Conservation (phyloP, 2,329 filamentous ascomycete genomes). For the Pseudocercospora fijiensis region DNA sequence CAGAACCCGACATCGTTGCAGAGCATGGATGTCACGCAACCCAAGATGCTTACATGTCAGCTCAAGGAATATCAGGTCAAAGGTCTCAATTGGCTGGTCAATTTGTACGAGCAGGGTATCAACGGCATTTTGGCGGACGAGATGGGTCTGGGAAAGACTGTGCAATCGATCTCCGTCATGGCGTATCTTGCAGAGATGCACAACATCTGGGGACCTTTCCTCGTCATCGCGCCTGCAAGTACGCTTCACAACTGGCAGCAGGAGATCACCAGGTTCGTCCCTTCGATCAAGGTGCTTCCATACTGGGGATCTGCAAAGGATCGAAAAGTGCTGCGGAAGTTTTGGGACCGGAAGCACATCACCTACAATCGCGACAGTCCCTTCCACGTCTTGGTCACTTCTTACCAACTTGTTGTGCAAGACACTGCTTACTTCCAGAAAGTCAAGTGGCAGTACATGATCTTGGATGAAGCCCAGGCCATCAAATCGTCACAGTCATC, state of each 20-base stretch:
- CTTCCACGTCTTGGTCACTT: conserved; percentile 95
- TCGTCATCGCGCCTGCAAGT: conserved; percentile 93
- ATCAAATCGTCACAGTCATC: conserved; percentile 98
- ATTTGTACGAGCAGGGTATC: conserved; percentile 98
- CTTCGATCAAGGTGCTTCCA: conserved; percentile 88
- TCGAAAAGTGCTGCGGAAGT: conserved; percentile 93
- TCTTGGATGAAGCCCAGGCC: conserved; percentile 95
- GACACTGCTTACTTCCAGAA: conserved; percentile 98
- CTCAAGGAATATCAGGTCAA: conserved; percentile 99
- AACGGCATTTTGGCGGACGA: conserved; percentile 98
- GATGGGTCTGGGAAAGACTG: conserved; percentile 99
- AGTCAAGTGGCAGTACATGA: conserved; percentile 99
- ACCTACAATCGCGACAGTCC: conserved; percentile 91
- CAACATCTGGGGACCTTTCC: conserved; percentile 96
- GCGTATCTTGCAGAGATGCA: conserved; percentile 95
- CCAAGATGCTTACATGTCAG: conserved; percentile 87
- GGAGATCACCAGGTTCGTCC: conserved; percentile 93
- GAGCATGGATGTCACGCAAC: conserved; percentile 90
- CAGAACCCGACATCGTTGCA: conserved; percentile 95
- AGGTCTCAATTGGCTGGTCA: conserved; percentile 98
- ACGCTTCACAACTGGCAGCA: conserved; percentile 99
- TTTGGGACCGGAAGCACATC: conserved; percentile 97
- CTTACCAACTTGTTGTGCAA: conserved; percentile 93
- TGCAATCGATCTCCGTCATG: conserved; percentile 99
- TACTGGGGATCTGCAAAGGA: conserved; percentile 97